Percentiles rank a stretch among this genome's conserved stretches.
phyloP scores from a whole-genome alignment of 1,139 yeast genomes.

The Saccharomyces pastorianus region DNA sequence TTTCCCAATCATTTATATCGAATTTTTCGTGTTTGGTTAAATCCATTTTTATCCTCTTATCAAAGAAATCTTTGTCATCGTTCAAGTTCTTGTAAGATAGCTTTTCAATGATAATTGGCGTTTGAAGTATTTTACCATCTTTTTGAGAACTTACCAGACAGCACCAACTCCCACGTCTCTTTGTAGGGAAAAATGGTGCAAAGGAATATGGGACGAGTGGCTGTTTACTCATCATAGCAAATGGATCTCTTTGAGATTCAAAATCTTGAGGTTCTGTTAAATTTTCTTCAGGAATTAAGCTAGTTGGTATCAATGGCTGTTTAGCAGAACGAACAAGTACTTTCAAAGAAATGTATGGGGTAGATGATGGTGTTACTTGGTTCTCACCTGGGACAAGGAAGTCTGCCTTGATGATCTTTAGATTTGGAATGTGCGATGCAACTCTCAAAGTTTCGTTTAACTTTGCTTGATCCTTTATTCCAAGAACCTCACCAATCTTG shows the following conservation, averaged over 20 bases:
- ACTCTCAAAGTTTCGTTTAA: constrained; percentile 46
- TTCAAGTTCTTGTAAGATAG: constrained; percentile 24
- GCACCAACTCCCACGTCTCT: constrained; percentile 52
- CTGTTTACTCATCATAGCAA: constrained; percentile 52
- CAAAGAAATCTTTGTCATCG: constrained; percentile 27
- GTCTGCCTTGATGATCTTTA: constrained; percentile 62
- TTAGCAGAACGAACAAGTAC: constrained; percentile 65
- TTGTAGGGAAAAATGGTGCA: constrained; percentile 69
- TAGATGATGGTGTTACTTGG: constrained; percentile 62
- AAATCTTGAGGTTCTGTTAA: constrained; percentile 46
- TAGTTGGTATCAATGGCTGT: constrained; percentile 38
- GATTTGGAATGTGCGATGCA: constrained; percentile 60
- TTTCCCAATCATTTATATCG: constrained; percentile 41
- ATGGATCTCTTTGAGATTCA: constrained; percentile 66
- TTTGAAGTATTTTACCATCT: constrained; percentile 71
- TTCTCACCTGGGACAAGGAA: constrained; percentile 87
- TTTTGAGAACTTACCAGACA: constrained; percentile 62
- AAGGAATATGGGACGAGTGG: constrained; percentile 56
- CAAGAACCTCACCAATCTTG: constrained; percentile 50
- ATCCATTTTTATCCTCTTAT: constrained; percentile 4
- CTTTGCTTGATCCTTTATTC: constrained; percentile 42
- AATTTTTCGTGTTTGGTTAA: constrained; percentile 19
- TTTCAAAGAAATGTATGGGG: constrained; percentile 66
- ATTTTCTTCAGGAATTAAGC: constrained; percentile 34
- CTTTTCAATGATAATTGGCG: constrained; percentile 47